A percentile compares a stretch with the other conserved stretches of the same genome.
Evolutionary conservation across 2,329 filamentous ascomycete genomes (phyloP).

Genomic region (Periglandula ipomoeae): DNA sequence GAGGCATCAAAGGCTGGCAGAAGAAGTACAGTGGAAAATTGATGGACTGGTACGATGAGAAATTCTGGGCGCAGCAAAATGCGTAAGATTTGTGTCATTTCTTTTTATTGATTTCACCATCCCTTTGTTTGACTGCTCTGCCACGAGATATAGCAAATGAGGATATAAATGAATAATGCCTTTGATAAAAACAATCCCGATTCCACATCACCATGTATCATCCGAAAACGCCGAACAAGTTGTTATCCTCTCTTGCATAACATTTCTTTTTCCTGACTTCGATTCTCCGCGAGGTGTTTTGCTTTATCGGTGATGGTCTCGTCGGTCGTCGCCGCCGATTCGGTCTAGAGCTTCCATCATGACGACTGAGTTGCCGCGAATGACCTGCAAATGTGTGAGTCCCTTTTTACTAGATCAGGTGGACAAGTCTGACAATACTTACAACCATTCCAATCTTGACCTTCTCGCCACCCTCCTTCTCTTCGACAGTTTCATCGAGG

Average conservation of each 20-base stretch:
- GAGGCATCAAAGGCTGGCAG: slow-evolving; percentile 48
- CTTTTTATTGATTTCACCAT: background rate
- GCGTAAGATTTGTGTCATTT: background rate
- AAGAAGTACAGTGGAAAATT: slow-evolving; percentile 34
- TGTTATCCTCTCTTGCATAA: slow-evolving; percentile 3
- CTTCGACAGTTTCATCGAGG: slow-evolving; percentile 90
- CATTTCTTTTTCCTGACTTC: slow-evolving; percentile 5
- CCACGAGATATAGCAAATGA: background rate
- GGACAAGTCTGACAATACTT: slow-evolving; percentile 27
- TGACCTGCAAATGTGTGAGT: slow-evolving; percentile 50
- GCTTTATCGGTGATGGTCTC: slow-evolving; percentile 23
- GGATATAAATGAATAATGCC: background rate
- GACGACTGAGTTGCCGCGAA: slow-evolving; percentile 94
- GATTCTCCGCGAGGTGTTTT: slow-evolving; percentile 11
- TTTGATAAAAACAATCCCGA: background rate
- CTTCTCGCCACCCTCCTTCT: slow-evolving; percentile 88
- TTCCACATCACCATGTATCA: slow-evolving; percentile 9
- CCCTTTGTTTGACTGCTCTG: background rate
- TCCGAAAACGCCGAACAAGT: slow-evolving; percentile 27
- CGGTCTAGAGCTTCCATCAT: slow-evolving; percentile 82
- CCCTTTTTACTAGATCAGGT: background rate
- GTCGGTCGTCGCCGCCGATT: slow-evolving; percentile 53
- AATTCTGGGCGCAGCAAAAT: slow-evolving; percentile 19
- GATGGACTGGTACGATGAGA: slow-evolving; percentile 42
- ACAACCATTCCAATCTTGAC: slow-evolving; percentile 86